Evolutionary conservation across 148 eudicot species (phyloP).

Genomic region (Selenicereus undatus): DNA sequence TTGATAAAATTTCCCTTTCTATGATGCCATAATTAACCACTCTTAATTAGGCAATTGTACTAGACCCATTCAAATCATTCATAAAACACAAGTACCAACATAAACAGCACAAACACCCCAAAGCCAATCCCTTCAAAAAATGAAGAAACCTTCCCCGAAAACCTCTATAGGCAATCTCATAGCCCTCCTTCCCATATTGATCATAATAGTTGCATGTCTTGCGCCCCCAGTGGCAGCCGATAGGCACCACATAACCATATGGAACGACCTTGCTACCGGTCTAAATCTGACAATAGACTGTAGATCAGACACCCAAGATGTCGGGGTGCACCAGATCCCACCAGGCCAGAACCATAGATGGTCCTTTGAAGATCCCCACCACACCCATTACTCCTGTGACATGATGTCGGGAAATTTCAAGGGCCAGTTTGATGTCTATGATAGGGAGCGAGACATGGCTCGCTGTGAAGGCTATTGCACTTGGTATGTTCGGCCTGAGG

Average conservation of each 20-base stretch:
- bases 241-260: not conserved
- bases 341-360: not conserved
- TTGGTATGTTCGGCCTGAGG: conserved; percentile 2
- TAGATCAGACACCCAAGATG: not conserved
- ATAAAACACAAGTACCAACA: not conserved
- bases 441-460: not conserved
- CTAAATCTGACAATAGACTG: not conserved
- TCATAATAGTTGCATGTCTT: not conserved
- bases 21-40: not conserved
- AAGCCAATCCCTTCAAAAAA: not conserved
- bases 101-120: not conserved
- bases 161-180: not conserved
- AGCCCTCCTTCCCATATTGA: not conserved
- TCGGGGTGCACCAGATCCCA: not conserved
- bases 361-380: conserved; percentile 6
- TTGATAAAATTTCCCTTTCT: not conserved
- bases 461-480: not conserved
- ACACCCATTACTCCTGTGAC: not conserved
- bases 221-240: not conserved
- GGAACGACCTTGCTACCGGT: not conserved
- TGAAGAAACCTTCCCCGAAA: not conserved
- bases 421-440: not conserved
- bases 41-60: not conserved
- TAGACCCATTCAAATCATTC: not conserved
- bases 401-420: not conserved